Base-by-base conservation (phyloP, 495 filamentous ascomycete species). In the Podospora tetraspora region DNA sequence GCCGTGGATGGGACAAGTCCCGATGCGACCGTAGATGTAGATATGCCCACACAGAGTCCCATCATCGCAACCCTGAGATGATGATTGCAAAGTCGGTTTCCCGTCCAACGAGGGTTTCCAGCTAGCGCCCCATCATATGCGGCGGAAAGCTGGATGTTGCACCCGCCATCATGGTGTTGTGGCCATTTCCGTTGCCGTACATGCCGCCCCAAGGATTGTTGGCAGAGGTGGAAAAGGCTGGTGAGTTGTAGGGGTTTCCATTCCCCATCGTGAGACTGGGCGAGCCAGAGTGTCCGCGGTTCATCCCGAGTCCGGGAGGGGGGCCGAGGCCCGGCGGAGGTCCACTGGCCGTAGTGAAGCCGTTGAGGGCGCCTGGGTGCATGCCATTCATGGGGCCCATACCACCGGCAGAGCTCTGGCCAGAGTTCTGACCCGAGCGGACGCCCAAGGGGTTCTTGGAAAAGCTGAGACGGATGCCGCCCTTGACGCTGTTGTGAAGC, bases 391-490 rank as follows among this genome's bases (percentile, higher is more conserved):
- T 82, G n/a, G 82, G 84, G 68, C 82, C 80, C 68, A 89, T 81
- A 60, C 83, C 85, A 70, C 80, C 72, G 58, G 84, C 84, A 19
- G 69, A 66, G 63, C 67, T 72, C 52, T 79, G 74, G 9, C 75
- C 76, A 9, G 77, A 66, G 2, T 85, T 82, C 68, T 93, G 91
- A 23, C 89, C 89, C 1, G 89, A 90, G 30, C 95, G 92, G 24
- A 98, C 96, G 27, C 96, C 95, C 10, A 99, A 84, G 2, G 95
- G 95, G 73, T 98, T 99, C 81, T 98, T 98, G 12, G 94, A 97
- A 81, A 98, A 99, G 76, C 92, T 96, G 52, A 99, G 86, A n/a
- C 96, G 90, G 73, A 99, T 97, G 57, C 95, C 95, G 57, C 95
- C 96, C 75, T 97, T 98, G 75, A 93, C 87, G 77, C 92, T 95